These are phyloP conservation scores for Hymenoscyphus scutula DNA, from an alignment of 2,329 filamentous ascomycete species.

Conservation along the genomic window DNA sequence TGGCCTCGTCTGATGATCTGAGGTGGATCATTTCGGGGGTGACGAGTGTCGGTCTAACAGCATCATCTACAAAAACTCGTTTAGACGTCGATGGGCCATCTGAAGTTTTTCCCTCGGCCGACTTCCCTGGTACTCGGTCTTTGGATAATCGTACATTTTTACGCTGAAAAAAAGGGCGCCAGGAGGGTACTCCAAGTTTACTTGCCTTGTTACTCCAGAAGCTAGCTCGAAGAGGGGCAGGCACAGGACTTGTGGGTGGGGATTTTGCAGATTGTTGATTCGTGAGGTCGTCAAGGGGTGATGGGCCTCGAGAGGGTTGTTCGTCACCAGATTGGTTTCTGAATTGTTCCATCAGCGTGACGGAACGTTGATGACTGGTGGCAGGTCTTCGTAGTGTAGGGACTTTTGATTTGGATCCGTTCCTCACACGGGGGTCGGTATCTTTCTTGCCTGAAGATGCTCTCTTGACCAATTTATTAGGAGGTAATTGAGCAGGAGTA, in stretches of 20 bases:
- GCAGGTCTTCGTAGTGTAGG: slow-evolving; percentile 69
- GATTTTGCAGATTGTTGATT: slow-evolving; percentile 15
- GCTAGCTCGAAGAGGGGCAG: slow-evolving; percentile 20
- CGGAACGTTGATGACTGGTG: slow-evolving; percentile 75
- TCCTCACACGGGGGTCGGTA: slow-evolving; percentile 43
- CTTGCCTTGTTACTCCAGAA: slow-evolving; percentile 19
- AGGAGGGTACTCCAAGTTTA: slow-evolving; percentile 26
- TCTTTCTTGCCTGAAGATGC: slow-evolving; percentile 54
- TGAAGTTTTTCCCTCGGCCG: slow-evolving; percentile 28
- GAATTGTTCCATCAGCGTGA: slow-evolving; percentile 59
- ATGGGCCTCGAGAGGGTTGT: background rate
- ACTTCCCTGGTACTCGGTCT: slow-evolving; percentile 29
- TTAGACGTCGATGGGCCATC: slow-evolving; percentile 31
- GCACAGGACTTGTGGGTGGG: background rate
- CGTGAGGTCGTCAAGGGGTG: background rate
- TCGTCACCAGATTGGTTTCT: slow-evolving; percentile 18
- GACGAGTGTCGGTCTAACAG: slow-evolving; percentile 31
- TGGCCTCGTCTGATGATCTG: slow-evolving; percentile 13
- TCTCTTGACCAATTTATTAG: slow-evolving; percentile 78
- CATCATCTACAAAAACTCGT: slow-evolving; percentile 33
- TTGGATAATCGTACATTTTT: slow-evolving; percentile 33
- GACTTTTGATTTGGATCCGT: slow-evolving; percentile 58
- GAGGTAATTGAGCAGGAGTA: slow-evolving; percentile 48
- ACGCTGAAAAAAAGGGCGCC: slow-evolving; percentile 36
- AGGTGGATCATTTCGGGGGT: slow-evolving; percentile 33